A percentile compares a stretch with the other conserved stretches of the same genome.
Evolutionary conservation across 1,284 basidiomycete species (phyloP).

Genomic region (Marasmius sp.): DNA sequence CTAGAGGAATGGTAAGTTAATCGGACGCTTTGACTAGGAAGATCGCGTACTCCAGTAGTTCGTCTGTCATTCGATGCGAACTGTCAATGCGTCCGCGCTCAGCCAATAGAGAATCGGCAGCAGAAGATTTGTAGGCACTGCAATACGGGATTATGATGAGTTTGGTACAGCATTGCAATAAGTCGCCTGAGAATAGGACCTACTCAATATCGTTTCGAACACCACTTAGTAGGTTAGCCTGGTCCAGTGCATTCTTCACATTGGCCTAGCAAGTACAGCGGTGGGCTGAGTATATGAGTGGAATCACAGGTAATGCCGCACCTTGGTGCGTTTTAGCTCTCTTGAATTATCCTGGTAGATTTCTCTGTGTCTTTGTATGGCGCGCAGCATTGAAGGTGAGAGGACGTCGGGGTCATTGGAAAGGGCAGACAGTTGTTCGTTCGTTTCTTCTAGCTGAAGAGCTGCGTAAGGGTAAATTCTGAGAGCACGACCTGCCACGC

Average conservation of each 20-base stretch:
- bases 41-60: constrained; percentile 75
- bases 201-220: constrained; percentile 96
- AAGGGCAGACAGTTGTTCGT: constrained; percentile 70
- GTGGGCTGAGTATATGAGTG: not conserved
- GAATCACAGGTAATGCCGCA: constrained; percentile 23
- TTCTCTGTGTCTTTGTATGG: constrained; percentile 89
- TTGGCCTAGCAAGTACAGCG: constrained; percentile 52
- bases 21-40: not conserved
- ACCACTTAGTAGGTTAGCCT: constrained; percentile 86
- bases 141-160: constrained; percentile 3
- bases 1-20: constrained; percentile 39
- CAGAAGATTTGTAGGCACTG: constrained; percentile 86
- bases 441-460: constrained; percentile 77
- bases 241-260: constrained; percentile 82
- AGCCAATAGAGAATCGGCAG: constrained; percentile 83
- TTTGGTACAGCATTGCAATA: not conserved
- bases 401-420: constrained; percentile 78
- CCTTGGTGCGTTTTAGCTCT: constrained; percentile 85
- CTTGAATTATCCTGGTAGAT: constrained; percentile 86
- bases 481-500: not conserved
- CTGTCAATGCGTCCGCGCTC: constrained; percentile 91
- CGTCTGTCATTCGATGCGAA: constrained; percentile 94
- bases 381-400: constrained; percentile 83
- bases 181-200: constrained; percentile 24
- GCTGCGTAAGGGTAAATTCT: constrained; percentile 14